Evolutionary conservation across 176 grass and related monocot species (phyloP).

Genomic region (Panicum miliaceum): DNA sequence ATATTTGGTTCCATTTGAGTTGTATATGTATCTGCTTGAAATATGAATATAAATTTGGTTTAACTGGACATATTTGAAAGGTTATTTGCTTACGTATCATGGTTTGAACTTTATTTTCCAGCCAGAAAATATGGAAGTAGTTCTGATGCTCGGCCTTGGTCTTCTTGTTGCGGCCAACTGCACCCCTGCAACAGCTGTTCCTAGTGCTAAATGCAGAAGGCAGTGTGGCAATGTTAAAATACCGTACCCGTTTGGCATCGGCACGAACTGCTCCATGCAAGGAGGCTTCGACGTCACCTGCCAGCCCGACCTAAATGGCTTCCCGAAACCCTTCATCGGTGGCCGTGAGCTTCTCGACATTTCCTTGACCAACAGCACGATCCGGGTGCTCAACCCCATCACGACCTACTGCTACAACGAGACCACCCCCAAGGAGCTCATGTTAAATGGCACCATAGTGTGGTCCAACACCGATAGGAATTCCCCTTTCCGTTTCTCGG

Average conservation of each 20-base stretch:
- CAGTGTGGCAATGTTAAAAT: constrained; percentile 49
- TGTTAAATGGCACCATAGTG: accelerated
- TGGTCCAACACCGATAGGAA: accelerated
- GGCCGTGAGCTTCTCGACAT: constrained; percentile 28
- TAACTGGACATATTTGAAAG: too few relatives aligned
- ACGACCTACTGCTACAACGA: constrained; percentile 18
- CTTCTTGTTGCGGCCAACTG: neutral
- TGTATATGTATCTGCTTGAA: too few relatives aligned
- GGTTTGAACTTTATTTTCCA: neutral
- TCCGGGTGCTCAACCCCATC: neutral
- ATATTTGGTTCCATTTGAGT: too few relatives aligned
- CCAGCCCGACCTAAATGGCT: neutral
- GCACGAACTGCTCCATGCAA: constrained; percentile 1
- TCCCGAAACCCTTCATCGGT: neutral
- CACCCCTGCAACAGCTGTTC: neutral
- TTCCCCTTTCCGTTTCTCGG: constrained; percentile 7
- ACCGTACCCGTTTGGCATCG: constrained; percentile 54
- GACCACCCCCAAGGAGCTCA: neutral
- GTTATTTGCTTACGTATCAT: neutral
- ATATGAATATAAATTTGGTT: too few relatives aligned
- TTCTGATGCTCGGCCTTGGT: neutral
- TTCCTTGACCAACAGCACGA: neutral
- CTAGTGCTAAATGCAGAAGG: neutral
- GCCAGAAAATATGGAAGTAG: neutral
- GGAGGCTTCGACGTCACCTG: neutral